Conservation (phyloP, 2,329 filamentous ascomycete species). For the Colletotrichum sp. region DNA sequence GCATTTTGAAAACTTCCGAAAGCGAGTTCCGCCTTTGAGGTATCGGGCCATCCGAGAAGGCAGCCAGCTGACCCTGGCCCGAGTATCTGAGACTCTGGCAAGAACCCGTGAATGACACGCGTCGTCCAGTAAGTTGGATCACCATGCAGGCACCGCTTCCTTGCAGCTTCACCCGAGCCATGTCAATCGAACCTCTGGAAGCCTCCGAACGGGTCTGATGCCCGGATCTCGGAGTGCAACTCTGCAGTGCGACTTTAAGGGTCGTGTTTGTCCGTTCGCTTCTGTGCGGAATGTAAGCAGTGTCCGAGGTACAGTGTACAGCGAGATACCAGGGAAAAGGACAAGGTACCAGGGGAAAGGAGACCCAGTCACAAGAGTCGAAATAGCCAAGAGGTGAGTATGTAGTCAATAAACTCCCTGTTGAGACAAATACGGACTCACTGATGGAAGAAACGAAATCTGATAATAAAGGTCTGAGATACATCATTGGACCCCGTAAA, state of each 20-base stretch:
- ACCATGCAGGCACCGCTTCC: neutral
- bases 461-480: neutral
- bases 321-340: neutral
- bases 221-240: neutral
- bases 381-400: accelerated
- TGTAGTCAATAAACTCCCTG: no score
- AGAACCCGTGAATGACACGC: neutral
- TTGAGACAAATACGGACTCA: neutral
- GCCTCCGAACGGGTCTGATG: neutral
- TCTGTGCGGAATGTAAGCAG: neutral
- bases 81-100: neutral
- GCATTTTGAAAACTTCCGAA: neutral
- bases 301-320: neutral
- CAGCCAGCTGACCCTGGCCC: accelerated
- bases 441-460: neutral
- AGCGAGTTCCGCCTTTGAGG: neutral
- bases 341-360: neutral
- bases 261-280: neutral
- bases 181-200: neutral
- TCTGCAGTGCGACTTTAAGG: constrained; percentile 1
- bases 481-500: neutral
- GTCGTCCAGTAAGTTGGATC: neutral
- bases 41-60: neutral
- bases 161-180: neutral
- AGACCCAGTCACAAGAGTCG: neutral